Conservation (phyloP, 257 asterid genomes). For the Salvia miltiorrhiza region DNA sequence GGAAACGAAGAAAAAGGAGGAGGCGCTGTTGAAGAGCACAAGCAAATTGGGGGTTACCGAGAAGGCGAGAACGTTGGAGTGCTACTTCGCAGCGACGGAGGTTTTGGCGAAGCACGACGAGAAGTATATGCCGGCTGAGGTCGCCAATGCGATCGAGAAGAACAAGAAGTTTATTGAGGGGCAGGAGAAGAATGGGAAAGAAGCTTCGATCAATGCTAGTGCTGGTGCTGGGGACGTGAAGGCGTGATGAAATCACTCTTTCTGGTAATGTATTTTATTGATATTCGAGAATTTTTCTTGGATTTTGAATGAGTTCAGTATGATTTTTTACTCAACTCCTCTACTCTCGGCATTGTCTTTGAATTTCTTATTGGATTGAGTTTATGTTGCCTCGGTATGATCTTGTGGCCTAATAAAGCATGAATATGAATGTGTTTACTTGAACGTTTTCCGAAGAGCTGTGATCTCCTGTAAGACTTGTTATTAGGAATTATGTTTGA, state of each 20-base stretch:
- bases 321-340: neutral
- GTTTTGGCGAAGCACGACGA: constrained; percentile 94
- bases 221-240: neutral
- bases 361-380: too few relatives aligned
- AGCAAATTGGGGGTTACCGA: constrained; percentile 42
- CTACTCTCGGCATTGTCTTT: too few relatives aligned
- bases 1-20: constrained; percentile 41
- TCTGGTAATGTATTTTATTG: neutral
- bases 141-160: constrained; percentile 74
- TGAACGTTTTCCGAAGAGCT: too few relatives aligned
- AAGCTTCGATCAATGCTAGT: neutral
- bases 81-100: constrained; percentile 65
- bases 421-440: too few relatives aligned
- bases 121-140: constrained; percentile 96
- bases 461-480: too few relatives aligned
- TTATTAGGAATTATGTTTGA: too few relatives aligned
- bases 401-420: too few relatives aligned
- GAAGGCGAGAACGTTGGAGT: constrained; percentile 72
- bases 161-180: constrained; percentile 48
- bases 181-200: constrained; percentile 19
- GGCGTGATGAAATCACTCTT: neutral
- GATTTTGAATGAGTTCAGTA: neutral
- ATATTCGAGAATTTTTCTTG: neutral
- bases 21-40: constrained; percentile 26
- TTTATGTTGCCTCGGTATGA: too few relatives aligned